phyloP scores from a whole-genome alignment of 1,139 yeast species.

The Candida glucosophila region DNA sequence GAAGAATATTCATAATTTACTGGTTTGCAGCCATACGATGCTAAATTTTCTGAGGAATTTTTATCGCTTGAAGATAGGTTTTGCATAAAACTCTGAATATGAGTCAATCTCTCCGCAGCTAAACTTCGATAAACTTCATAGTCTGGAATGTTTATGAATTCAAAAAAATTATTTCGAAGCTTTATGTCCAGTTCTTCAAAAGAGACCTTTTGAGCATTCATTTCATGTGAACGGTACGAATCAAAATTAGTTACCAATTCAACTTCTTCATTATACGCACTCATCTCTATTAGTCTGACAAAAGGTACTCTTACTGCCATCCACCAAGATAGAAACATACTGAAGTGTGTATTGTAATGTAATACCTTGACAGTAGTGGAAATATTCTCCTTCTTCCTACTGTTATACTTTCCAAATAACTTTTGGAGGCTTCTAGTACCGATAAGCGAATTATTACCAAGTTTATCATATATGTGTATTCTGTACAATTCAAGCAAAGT shows the following conservation, averaged over 20 bases:
- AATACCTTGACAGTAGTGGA: constrained; percentile 22
- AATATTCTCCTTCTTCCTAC: constrained; percentile 7
- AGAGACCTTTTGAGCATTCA: constrained; percentile 9
- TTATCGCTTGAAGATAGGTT: no score
- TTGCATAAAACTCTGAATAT: constrained; percentile 17
- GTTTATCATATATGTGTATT: constrained; percentile 29
- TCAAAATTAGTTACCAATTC: constrained; percentile 10
- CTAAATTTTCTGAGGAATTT: no score
- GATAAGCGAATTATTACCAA: constrained; percentile 25
- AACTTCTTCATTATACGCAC: constrained; percentile 20
- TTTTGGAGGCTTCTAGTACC: constrained; percentile 15
- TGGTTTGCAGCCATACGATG: no score
- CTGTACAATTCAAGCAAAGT: constrained; percentile 34
- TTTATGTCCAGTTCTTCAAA: constrained; percentile 19
- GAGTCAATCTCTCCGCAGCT: constrained; percentile 20
- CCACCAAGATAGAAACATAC: constrained; percentile 33
- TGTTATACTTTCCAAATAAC: constrained; percentile 16
- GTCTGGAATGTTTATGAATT: constrained; percentile 18
- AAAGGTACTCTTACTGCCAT: constrained; percentile 30
- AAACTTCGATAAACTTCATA: constrained; percentile 16
- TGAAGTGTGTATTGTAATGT: constrained; percentile 24
- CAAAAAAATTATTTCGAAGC: constrained; percentile 17
- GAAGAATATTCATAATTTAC: constrained; percentile 29
- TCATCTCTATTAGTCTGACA: constrained; percentile 26
- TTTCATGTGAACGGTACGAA: constrained; percentile 9